phyloP scores from a whole-genome alignment of 164 flowering plant genomes.

The Tinospora cordifolia region DNA sequence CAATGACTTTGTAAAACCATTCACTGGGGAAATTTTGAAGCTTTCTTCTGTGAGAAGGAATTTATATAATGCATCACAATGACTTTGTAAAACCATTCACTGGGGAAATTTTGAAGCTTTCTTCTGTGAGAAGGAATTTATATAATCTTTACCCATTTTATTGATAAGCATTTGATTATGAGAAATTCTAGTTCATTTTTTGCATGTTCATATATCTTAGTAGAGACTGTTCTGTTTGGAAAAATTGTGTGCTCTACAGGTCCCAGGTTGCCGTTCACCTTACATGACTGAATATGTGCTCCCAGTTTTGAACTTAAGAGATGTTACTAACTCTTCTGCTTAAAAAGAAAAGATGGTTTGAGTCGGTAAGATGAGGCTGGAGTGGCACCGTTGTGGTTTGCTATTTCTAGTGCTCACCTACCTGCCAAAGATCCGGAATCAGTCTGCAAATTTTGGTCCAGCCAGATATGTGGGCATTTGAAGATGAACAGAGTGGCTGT shows the following conservation, averaged over 20 bases:
- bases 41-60: too few species aligned
- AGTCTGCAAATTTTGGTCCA: background rate
- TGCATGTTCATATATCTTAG: background rate
- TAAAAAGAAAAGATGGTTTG: too few species aligned
- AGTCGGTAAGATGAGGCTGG: too few species aligned
- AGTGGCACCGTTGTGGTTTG: background rate
- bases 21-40: background rate
- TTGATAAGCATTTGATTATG: too few species aligned
- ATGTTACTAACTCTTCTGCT: too few species aligned
- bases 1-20: background rate
- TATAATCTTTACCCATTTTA: too few species aligned
- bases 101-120: background rate
- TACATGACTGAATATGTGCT: conserved; percentile 58
- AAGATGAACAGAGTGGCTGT: too few species aligned
- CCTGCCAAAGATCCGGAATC: background rate
- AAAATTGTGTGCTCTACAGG: conserved; percentile 29
- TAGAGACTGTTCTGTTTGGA: background rate
- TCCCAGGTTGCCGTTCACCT: conserved; percentile 61
- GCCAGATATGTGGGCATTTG: too few species aligned
- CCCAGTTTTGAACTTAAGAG: conserved; percentile 10
- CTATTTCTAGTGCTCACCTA: background rate
- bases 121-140: too few species aligned
- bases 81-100: background rate
- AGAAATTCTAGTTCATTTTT: background rate
- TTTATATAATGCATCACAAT: too few species aligned